Evolutionary conservation across 2,329 filamentous ascomycete species (phyloP).

Genomic region (Talaromyces sp.): DNA sequence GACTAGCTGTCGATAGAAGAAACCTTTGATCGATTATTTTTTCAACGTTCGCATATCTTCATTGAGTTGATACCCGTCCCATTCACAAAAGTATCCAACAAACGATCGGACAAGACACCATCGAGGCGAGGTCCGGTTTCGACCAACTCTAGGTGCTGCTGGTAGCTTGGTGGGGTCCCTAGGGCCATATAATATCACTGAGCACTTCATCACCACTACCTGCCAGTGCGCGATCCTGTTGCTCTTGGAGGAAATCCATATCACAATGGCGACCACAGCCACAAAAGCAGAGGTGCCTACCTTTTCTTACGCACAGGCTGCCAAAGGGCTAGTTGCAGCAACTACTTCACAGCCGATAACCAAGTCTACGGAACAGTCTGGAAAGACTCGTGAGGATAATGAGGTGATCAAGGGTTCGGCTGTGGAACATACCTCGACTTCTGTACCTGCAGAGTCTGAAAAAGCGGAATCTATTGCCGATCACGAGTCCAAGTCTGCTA

Average conservation of each 20-base stretch:
- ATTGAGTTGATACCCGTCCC: neutral
- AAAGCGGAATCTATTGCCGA: conserved; percentile 30
- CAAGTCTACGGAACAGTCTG: conserved; percentile 38
- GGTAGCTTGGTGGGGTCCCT: conserved; percentile 17
- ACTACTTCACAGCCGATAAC: conserved; percentile 44
- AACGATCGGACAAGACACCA: neutral
- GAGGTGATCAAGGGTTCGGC: conserved; percentile 29
- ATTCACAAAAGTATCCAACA: neutral
- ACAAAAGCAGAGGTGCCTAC: conserved; percentile 49
- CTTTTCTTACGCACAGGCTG: conserved; percentile 95
- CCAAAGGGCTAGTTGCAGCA: conserved; percentile 65
- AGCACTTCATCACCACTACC: conserved; percentile 11
- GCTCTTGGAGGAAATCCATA: conserved; percentile 2
- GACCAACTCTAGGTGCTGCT: conserved; percentile 14
- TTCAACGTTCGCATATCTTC: neutral
- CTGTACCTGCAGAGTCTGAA: conserved; percentile 50
- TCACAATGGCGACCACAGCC: conserved; percentile 41
- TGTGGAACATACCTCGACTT: conserved; percentile 30
- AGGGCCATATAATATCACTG: conserved; percentile 8
- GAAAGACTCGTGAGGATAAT: conserved; percentile 28
- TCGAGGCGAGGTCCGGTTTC: neutral
- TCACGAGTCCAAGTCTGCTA: conserved; percentile 34
- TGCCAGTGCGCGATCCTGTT: conserved; percentile 15
- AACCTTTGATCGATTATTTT: neutral
- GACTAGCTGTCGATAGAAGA: neutral